Base-by-base conservation (phyloP, 176 grass and related monocot genomes). In the Tillandsia fasciculata region DNA sequence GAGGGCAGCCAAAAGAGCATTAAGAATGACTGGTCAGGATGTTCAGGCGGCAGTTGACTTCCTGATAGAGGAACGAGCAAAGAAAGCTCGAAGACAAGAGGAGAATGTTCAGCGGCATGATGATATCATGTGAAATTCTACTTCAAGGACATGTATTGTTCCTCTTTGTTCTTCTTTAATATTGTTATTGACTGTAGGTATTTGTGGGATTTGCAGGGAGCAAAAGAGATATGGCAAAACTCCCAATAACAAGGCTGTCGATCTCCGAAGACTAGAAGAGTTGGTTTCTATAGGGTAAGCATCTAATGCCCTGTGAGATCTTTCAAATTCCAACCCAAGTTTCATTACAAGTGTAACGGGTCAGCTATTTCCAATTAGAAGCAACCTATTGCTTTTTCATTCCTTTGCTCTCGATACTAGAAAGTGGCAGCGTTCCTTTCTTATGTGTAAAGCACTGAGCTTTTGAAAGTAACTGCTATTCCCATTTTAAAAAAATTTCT, bases 21-120 rank as follows among this genome's bases (percentile, higher is more conserved):
- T 97, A 83, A 87, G 85, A 78, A 77, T 97, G 79, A 90, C 86
- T 65, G 84, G 94, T 57, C 88, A 92, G 77, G 86, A 92, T 81
- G 75, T 97, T 50, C 94, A 92, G 70, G 69, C 69, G 57, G 91
- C 94, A 74, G 86, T 97, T 79, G 82, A 85, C 71, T 85, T 97
- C 28, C 81, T 97, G 63, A 83, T 88, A 48, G 89, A 97, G 48
- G 86, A 97, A 54, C 80, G 82, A 64, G 94, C 79, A 13, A 97
- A 67, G 76, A 87, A 92, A 85, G 48, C 64, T 18, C 81, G 71
- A 67, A 82, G 81, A 76, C 72, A 17, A 68, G 73, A 90, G 77
- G 89, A 97, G 63, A 57, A 97, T 68, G 10, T 10, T 17, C 53
- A 79, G 78, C 82, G 77, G 20, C 68, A 85, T 56, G 76, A 69